Base-by-base conservation (phyloP, 2,329 filamentous ascomycete species). In the Exophiala lecanii-corni region DNA sequence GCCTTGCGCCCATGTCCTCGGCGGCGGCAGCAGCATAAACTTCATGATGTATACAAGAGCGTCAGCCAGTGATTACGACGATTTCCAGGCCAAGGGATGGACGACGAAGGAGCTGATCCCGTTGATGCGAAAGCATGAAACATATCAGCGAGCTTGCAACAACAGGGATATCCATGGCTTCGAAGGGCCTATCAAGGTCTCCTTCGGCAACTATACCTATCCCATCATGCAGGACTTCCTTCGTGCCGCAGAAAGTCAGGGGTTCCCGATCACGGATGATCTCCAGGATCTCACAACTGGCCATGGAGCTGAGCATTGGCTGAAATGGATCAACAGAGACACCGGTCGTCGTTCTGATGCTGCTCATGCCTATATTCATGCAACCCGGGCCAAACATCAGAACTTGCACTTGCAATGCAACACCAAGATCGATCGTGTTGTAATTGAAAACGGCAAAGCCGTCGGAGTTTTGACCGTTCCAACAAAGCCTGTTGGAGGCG, bases 171-270 rank as follows among this genome's bases (percentile, higher is more conserved):
- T 85, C 16, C 86, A 91, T 57, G 86, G 86, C 1, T 86, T 82
- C 43, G 83, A 87, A 23, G 85, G 86, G 0, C 86, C 86, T 0
- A 88, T 89, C 68, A 88, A 88, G 66, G 84, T 88, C 28, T 88
- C 83, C 0, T 89, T 89, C 51, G 82, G 83, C 41, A 87, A 87
- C 64, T 84, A 87, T 64, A 85, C 81, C 3, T 89, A 89, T 55
- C 85, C 85, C 1, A 81, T 89, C 64, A 87, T 84, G 73, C 81
- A 89, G 39, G 85, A 91, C 63, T 89, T 89, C 71, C 69, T 89
- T 26, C 73, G 83, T 15, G 82, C 83, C 12, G 71, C 78, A 2
- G 83, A 88, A 57, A 82, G 81, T 0, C 84, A 87, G 59, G 84
- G 79, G 15, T 87, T 89, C 45, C 85, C 80, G 1, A 72, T 78